Evolutionary conservation across 345 rosid species (phyloP).

Genomic region (Eucalyptus sp.): DNA sequence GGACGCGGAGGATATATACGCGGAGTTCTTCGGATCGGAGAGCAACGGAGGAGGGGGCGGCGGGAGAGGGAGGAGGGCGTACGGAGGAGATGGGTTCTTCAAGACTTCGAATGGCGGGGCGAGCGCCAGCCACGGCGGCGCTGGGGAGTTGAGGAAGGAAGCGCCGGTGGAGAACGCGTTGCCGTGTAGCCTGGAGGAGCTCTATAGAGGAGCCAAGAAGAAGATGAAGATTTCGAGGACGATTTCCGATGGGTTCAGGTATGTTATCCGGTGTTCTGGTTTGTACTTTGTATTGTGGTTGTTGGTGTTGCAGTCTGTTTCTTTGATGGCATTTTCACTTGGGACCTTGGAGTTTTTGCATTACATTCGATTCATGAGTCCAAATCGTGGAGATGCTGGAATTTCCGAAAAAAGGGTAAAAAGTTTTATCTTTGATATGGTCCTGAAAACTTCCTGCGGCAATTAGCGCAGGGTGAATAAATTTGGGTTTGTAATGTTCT

Average conservation of each 20-base stretch:
- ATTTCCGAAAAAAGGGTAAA: not conserved
- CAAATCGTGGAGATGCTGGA: not conserved
- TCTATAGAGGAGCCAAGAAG: slow-evolving; percentile 66
- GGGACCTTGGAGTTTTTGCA: not conserved
- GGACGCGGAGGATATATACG: slow-evolving; percentile 72
- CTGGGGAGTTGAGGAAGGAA: slow-evolving; percentile 27
- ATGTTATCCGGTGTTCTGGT: slow-evolving; percentile 1
- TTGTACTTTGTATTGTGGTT: not conserved
- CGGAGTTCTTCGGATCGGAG: slow-evolving; percentile 55
- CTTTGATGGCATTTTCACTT: not conserved
- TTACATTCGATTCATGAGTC: not conserved
- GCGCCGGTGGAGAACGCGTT: slow-evolving; percentile 50
- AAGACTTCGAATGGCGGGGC: slow-evolving; percentile 19
- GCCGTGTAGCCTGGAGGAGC: slow-evolving; percentile 84
- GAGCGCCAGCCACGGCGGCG: slow-evolving; percentile 1
- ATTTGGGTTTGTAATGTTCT: not conserved
- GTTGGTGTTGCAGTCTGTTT: not conserved
- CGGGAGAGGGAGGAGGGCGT: slow-evolving; percentile 5
- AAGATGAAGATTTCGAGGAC: slow-evolving; percentile 64
- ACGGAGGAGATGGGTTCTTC: slow-evolving; percentile 28
- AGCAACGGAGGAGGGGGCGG: slow-evolving; percentile 9
- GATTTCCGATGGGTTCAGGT: slow-evolving; percentile 51
- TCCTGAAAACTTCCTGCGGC: not conserved
- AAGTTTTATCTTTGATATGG: not conserved
- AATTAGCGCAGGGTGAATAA: not conserved